Percentiles rank a stretch among this genome's conserved stretches.
Evolutionary conservation across 2,329 filamentous ascomycete species (phyloP).

Genomic region (Aspergillus fischeri): DNA sequence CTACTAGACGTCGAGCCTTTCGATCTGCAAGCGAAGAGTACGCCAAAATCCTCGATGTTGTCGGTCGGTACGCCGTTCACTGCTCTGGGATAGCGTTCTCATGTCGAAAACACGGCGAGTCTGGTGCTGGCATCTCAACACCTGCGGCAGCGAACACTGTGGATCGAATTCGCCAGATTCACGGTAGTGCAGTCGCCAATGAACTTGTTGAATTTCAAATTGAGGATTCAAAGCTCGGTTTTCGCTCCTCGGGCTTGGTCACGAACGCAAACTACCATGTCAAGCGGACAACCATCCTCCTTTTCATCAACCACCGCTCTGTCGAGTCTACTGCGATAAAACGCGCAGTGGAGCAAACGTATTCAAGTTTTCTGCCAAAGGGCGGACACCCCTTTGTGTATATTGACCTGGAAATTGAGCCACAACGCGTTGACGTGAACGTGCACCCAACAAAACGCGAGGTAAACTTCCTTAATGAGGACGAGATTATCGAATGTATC

Average conservation of each 20-base stretch:
- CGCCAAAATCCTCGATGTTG: conserved; percentile 93
- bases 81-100: conserved; percentile 89
- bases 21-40: conserved; percentile 91
- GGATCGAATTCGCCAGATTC: conserved; percentile 86
- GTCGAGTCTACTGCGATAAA: conserved; percentile 87
- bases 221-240: conserved; percentile 74
- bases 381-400: conserved; percentile 93
- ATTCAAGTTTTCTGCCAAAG: conserved; percentile 82
- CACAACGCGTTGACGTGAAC: conserved; percentile 89
- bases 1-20: conserved; percentile 82
- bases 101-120: conserved; percentile 93
- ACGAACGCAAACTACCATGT: conserved; percentile 94
- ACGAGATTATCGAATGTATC: conserved; percentile 85
- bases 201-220: conserved; percentile 76
- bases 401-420: conserved; percentile 86
- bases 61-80: conserved; percentile 90
- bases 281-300: conserved; percentile 78
- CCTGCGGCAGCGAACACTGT: conserved; percentile 66
- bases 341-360: conserved; percentile 87
- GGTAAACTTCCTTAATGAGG: conserved; percentile 95
- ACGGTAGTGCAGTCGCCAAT: conserved; percentile 78
- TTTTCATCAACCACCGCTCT: conserved; percentile 95
- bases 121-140: conserved; percentile 75
- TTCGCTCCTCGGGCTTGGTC: conserved; percentile 73
- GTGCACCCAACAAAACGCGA: conserved; percentile 96